phyloP scores from a whole-genome alignment of 1,284 basidiomycete species.

The Gymnopus androsaceus region DNA sequence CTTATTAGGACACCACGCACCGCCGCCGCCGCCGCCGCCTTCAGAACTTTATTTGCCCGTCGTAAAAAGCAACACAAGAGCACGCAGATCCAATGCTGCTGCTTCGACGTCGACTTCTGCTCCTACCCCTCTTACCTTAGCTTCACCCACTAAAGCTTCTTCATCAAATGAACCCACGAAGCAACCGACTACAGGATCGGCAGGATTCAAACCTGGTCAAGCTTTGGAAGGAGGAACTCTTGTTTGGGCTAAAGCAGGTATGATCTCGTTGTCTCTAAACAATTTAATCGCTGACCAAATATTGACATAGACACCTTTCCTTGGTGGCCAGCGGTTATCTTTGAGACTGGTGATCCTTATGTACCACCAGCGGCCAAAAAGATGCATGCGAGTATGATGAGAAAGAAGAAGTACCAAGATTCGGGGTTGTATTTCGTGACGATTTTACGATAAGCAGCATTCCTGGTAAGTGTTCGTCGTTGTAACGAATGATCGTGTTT shows the following conservation, averaged over 20 bases:
- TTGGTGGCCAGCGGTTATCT: slow-evolving; percentile 69
- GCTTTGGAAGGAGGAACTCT: slow-evolving; percentile 12
- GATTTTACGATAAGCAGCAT: slow-evolving; percentile 64
- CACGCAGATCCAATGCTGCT: not conserved
- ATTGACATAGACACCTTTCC: slow-evolving; percentile 51
- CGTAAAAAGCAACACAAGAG: not conserved
- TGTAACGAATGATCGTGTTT: not conserved
- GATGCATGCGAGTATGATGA: slow-evolving; percentile 26
- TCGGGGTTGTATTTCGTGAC: slow-evolving; percentile 54
- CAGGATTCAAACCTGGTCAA: slow-evolving; percentile 4
- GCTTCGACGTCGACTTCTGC: not conserved
- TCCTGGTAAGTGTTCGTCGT: slow-evolving; percentile 53
- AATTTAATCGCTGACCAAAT: not conserved
- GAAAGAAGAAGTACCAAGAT: slow-evolving; percentile 37
- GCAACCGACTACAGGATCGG: not conserved
- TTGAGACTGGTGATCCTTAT: slow-evolving; percentile 48
- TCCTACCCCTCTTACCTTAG: not conserved
- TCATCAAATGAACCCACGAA: not conserved
- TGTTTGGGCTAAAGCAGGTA: slow-evolving; percentile 72
- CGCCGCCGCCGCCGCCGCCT: not conserved
- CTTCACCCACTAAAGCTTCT: not conserved
- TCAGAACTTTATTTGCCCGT: not conserved
- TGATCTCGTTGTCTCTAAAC: slow-evolving; percentile 18
- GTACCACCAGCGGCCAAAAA: slow-evolving; percentile 51
- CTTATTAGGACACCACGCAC: not conserved